Evolutionary conservation across 805 yeast species (phyloP).

Genomic region (Yarrowia sp.): DNA sequence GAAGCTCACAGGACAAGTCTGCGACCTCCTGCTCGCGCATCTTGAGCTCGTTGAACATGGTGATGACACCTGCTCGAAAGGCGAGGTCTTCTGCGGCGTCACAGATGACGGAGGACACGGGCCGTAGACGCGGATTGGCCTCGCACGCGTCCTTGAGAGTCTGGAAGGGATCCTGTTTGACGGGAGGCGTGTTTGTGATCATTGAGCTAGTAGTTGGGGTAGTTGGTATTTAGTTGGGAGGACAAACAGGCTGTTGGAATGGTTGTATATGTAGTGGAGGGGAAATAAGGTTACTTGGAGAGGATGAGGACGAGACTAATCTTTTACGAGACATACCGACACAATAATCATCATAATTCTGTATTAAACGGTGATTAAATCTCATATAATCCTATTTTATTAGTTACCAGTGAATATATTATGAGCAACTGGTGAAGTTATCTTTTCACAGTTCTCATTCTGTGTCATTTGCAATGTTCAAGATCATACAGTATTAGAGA

Average conservation of each 20-base stretch:
- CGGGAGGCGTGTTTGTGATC: conserved; percentile 4
- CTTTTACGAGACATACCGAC: too few species aligned
- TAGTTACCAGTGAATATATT: too few species aligned
- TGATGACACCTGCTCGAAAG: not conserved
- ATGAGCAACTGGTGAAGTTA: too few species aligned
- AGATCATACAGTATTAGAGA: too few species aligned
- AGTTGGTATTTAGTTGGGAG: not conserved
- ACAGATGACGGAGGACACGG: not conserved
- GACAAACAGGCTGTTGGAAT: not conserved
- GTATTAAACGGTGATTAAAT: too few species aligned
- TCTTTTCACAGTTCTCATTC: too few species aligned
- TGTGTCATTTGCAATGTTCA: too few species aligned
- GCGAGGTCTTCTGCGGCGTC: conserved; percentile 2
- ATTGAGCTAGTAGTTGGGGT: not conserved
- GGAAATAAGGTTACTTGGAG: too few species aligned
- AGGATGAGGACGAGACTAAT: too few species aligned
- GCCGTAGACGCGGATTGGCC: conserved; percentile 7
- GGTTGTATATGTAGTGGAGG: too few species aligned
- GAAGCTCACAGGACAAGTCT: not conserved
- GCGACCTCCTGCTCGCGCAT: not conserved
- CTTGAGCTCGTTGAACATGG: conserved; percentile 9
- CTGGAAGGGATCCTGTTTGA: not conserved
- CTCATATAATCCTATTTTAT: too few species aligned
- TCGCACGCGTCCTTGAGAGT: conserved; percentile 3
- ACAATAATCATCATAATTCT: too few species aligned